Evolutionary conservation across 208 protist genomes (phyloP).

Genomic region (Leishmania martiniquensis): DNA sequence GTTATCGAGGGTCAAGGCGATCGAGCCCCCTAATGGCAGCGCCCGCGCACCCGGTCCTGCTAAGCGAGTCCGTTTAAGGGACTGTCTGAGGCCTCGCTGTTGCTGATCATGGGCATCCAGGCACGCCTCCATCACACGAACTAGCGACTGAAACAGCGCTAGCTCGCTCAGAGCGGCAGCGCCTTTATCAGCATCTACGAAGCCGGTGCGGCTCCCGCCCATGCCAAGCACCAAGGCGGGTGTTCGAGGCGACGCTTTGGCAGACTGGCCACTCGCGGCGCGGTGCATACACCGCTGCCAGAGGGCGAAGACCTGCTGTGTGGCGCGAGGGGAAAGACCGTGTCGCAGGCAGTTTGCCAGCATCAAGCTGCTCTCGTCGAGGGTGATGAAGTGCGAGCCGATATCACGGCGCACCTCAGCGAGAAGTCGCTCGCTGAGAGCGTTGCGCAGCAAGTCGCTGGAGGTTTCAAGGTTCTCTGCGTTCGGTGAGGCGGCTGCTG

Average conservation of each 20-base stretch:
- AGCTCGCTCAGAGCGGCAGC: constrained; percentile 12
- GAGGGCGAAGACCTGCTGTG: constrained; percentile 25
- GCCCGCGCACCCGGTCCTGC: not conserved
- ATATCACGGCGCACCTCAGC: constrained; percentile 25
- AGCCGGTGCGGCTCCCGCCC: not conserved
- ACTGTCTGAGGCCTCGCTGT: not conserved
- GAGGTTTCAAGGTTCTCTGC: not conserved
- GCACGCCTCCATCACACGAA: constrained; percentile 71
- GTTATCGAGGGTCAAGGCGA: constrained; percentile 38
- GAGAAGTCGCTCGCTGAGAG: constrained; percentile 25
- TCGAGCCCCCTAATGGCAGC: not conserved
- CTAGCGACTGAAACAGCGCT: constrained; percentile 41
- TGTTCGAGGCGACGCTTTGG: not conserved
- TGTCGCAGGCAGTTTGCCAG: constrained; percentile 73
- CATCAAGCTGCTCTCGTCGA: constrained; percentile 64
- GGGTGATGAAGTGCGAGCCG: constrained; percentile 15
- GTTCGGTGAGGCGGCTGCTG: not conserved
- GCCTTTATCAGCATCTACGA: constrained; percentile 7
- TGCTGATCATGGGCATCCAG: constrained; percentile 37
- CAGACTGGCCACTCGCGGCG: not conserved
- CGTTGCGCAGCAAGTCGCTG: constrained; percentile 13
- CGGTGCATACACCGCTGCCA: constrained; percentile 23
- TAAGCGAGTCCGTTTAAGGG: not conserved
- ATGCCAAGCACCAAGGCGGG: constrained; percentile 17
- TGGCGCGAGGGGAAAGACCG: constrained; percentile 35